These are phyloP conservation scores for Bipolaris oryzae DNA, from an alignment of 2,329 filamentous ascomycete species.

Conservation along the genomic window DNA sequence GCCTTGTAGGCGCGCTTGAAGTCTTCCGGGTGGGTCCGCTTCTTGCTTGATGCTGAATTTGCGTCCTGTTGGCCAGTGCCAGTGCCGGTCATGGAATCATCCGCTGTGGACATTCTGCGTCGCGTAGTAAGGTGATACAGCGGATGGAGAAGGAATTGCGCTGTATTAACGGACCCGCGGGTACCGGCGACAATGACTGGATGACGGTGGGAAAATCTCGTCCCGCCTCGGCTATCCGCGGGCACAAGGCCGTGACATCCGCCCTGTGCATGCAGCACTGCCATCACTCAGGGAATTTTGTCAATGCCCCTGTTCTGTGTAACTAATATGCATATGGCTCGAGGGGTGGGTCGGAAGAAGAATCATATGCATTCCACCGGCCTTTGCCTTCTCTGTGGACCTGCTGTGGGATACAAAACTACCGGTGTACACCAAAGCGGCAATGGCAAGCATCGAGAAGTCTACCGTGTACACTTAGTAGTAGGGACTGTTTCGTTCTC, in stretches of 20 bases:
- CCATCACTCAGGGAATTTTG: background rate
- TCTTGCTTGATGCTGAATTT: constrained; percentile 31
- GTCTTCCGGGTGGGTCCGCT: constrained; percentile 48
- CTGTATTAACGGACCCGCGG: constrained; percentile 25
- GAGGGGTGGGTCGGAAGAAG: background rate
- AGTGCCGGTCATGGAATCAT: constrained; percentile 19
- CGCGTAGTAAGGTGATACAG: constrained; percentile 27
- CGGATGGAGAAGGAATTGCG: constrained; percentile 37
- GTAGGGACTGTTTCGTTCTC: background rate
- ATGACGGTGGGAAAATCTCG: constrained; percentile 40
- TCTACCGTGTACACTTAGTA: too few species aligned
- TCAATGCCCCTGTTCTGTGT: background rate
- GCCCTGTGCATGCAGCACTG: background rate
- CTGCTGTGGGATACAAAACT: too few species aligned
- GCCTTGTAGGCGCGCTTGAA: constrained; percentile 63
- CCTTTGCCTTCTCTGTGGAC: background rate
- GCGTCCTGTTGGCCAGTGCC: constrained; percentile 25
- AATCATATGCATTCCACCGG: background rate
- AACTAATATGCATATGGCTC: background rate
- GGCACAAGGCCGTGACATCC: background rate
- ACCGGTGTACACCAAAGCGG: too few species aligned
- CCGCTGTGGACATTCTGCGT: constrained; percentile 21
- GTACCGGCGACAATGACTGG: constrained; percentile 31
- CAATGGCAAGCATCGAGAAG: too few species aligned
- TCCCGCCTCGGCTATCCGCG: constrained; percentile 31